Base-by-base conservation (phyloP, 1,284 basidiomycete genomes). In the Mycosarcoma maydis region DNA sequence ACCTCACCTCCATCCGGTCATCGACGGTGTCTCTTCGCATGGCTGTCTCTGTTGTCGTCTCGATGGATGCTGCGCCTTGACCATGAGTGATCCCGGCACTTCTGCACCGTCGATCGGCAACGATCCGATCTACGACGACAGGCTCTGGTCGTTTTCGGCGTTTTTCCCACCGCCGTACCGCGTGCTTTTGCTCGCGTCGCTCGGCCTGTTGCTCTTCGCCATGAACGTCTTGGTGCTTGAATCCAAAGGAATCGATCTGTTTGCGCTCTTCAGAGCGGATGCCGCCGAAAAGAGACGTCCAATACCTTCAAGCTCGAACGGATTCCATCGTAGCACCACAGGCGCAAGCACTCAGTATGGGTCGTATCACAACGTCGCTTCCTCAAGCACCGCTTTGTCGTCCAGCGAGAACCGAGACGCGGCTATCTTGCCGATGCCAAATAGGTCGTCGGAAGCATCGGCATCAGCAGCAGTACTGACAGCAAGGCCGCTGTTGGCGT, bases 111-210 rank as follows among this genome's bases (percentile, higher is more conserved):
- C 53, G 4, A 14, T 50, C 41, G 53, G 39, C 11, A 34, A 52
- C 39, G 57, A 54, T 46, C 55, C 55, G 14, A 14, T 20, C 16
- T 52, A 56, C 44, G 64, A 60, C 26, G 32, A 41, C 16, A 29
- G 56, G 19, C 46, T 56, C 1, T 60, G 56, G 34, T 61, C 72
- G 6, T 80, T 80, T 41, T 75, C 75, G 10, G 69, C 62, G 14
- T 70, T 65, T 19, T 65, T 80, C 26, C 80, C 80, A 19, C 80
- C 77, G 9, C 74, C 77, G 4, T 79, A 79, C 43, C 73, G 80
- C 29, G 76, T 80, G 16, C 40, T 80, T 16, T 44, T 79, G n/a
- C 71, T 81, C 9, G 60, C 77, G 8, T 72, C 72, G 6, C 51
- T 76, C 9, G 76, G 77, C 4, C 40, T 81, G 32, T 52, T 75